These are phyloP conservation scores for Hypoxylon sp. DNA, from an alignment of 2,329 filamentous ascomycete genomes.

Conservation along the genomic window DNA sequence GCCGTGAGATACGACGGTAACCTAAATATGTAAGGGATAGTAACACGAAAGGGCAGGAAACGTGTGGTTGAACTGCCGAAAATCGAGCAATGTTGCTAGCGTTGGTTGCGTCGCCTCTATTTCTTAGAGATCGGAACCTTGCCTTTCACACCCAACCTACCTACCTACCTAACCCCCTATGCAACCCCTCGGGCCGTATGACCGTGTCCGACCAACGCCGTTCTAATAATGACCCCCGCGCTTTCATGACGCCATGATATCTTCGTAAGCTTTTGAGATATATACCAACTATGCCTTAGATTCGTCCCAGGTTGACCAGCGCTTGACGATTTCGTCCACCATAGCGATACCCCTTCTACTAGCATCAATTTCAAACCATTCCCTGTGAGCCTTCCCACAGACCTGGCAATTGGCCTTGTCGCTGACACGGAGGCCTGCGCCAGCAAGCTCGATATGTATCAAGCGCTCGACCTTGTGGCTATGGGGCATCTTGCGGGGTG, in stretches of 20 bases:
- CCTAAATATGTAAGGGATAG: conserved; percentile 21
- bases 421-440: conserved; percentile 67
- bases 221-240: conserved; percentile 2
- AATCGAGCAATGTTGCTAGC: conserved; percentile 10
- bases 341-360: conserved; percentile 75
- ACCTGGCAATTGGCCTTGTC: conserved; percentile 73
- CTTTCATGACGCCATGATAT: conserved; percentile 21
- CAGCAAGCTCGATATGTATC: conserved; percentile 87
- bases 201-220: conserved; percentile 21
- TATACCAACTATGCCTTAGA: conserved; percentile 36
- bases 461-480: conserved; percentile 89
- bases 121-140: conserved; percentile 13
- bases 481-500: conserved; percentile 81
- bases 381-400: conserved; percentile 87
- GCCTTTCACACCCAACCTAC: conserved; percentile 13
- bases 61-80: conserved; percentile 23
- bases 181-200: conserved; percentile 13
- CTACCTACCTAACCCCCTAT: conserved; percentile 15
- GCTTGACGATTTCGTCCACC: conserved; percentile 76
- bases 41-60: conserved; percentile 15
- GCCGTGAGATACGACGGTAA: conserved; percentile 17
- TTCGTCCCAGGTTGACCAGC: conserved; percentile 91
- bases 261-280: not conserved
- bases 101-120: conserved; percentile 16
- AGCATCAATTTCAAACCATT: conserved; percentile 95